Evolutionary conservation across 495 filamentous ascomycete genomes (phyloP).

Genomic region (Aspergillus hancockii): DNA sequence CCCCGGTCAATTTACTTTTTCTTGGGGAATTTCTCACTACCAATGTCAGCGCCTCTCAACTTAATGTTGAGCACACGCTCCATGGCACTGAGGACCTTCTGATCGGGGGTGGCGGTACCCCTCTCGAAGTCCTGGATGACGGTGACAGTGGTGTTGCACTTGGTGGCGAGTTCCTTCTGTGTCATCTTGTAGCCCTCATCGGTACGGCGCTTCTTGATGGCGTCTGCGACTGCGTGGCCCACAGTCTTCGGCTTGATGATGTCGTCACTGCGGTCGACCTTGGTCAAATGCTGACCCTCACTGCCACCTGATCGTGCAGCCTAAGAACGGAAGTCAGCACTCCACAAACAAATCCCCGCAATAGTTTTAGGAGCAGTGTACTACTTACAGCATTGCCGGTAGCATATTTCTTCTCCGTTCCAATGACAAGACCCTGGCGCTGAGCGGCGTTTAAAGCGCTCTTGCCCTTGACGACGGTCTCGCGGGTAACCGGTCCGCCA

Average conservation of each 20-base stretch:
- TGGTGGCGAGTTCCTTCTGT: conserved; percentile 93
- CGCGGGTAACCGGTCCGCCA: conserved; percentile 61
- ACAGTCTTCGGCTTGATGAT: conserved; percentile 95
- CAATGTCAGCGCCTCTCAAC: conserved; percentile 76
- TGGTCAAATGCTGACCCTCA: conserved; percentile 95
- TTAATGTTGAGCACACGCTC: conserved; percentile 85
- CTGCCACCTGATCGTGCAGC: conserved; percentile 55
- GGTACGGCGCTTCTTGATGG: conserved; percentile 74
- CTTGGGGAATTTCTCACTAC: conserved; percentile 71
- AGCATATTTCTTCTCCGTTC: conserved; percentile 91
- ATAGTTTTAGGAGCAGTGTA: background rate
- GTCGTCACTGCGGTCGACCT: conserved; percentile 97
- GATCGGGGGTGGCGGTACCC: conserved; percentile 76
- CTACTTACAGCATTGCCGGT: conserved; percentile 74
- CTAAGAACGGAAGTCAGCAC: conserved; percentile 30
- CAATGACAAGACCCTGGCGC: conserved; percentile 71
- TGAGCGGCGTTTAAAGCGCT: conserved; percentile 88
- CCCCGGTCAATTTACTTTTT: conserved; percentile 54
- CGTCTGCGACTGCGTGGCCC: conserved; percentile 74
- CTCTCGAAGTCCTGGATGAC: conserved; percentile 85
- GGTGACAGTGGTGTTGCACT: conserved; percentile 83
- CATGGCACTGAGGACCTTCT: conserved; percentile 78
- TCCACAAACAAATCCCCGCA: background rate
- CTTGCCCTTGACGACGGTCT: conserved; percentile 86
- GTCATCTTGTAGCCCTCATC: conserved; percentile 82